Percentiles rank a stretch among this genome's conserved stretches.
Evolutionary conservation across 805 yeast species (phyloP).

Genomic region (Pichia ethanolica): DNA sequence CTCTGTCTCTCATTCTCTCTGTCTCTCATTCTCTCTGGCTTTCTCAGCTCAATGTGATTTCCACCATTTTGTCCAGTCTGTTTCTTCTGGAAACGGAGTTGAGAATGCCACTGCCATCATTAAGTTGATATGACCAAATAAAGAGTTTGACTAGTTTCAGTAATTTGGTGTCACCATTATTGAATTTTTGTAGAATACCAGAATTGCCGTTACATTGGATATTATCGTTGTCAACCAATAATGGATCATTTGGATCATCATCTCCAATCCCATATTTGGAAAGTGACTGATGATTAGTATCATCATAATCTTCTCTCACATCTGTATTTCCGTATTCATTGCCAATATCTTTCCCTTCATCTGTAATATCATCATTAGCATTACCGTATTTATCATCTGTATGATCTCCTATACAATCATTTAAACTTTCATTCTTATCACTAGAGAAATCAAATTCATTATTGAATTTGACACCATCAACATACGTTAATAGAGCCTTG

Average conservation of each 20-base stretch:
- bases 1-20: too few species aligned
- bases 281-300: not conserved
- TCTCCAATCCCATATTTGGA: not conserved
- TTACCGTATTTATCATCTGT: not conserved
- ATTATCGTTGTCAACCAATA: not conserved
- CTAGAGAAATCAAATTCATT: too few species aligned
- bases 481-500: slow-evolving; percentile 45
- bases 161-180: slow-evolving; percentile 16
- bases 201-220: not conserved
- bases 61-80: not conserved
- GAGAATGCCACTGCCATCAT: not conserved
- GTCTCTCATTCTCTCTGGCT: too few species aligned
- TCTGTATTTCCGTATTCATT: not conserved
- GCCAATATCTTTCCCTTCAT: not conserved
- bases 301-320: too few species aligned
- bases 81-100: not conserved
- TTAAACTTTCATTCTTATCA: too few species aligned
- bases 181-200: not conserved
- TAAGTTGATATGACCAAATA: slow-evolving; percentile 20
- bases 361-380: not conserved
- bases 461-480: slow-evolving; percentile 5
- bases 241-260: slow-evolving; percentile 1
- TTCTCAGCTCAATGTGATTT: not conserved
- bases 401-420: not conserved
- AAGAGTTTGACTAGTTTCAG: slow-evolving; percentile 20